Evolutionary conservation across 2,329 filamentous ascomycete genomes (phyloP), one percentile per base, ranked within the genome.

Genomic region (Botrytis pseudocinerea): DNA sequence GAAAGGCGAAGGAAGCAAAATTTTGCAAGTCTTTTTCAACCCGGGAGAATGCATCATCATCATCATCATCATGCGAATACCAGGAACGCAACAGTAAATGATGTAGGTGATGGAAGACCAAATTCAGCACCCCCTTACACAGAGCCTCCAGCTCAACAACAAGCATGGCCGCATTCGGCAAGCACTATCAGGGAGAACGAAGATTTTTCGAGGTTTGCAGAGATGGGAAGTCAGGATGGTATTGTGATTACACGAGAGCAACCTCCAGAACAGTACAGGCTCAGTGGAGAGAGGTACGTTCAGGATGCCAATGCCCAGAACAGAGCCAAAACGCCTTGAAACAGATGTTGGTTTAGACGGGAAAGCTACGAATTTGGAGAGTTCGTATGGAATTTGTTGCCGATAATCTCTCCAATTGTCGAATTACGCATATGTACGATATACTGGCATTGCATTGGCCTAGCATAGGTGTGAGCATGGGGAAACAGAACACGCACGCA

Each of bases 271-370:
- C 46, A 54, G n/a, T 44, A 44, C 4, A 40, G 40, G 18, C 20
- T 40, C 28, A 65, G 44, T n/a, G 35, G 69, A 8, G 46, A 65
- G 69, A 51, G 20, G 44, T 71, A 64, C 8, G 32, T 65, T 40
- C 35, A 65, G 35, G 60, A 57, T 25, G 9, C 38, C 28, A 32
- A 32, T 63, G 69, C 60, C n/a, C 69, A 65, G 69, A 42, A 48
- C 38, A n/a, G 28, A 51, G 25, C 16, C 32, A 63, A 40, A 25
- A 28, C 46, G 63, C 35, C 25, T 40, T 66, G 46, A 48, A 25
- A 28, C 16, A 25, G 63, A 54, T 28, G 14, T 28, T 40, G 35
- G 14, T 28, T 35, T 20, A n/a, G 22, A 66, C 54, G 64, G 22
- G 46, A 40, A 54, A 40, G 22, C 38, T 22, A 66, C n/a, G 38